Evolutionary conservation across 1,284 basidiomycete species (phyloP).

Genomic region (Kalmanozyma brasiliensis): DNA sequence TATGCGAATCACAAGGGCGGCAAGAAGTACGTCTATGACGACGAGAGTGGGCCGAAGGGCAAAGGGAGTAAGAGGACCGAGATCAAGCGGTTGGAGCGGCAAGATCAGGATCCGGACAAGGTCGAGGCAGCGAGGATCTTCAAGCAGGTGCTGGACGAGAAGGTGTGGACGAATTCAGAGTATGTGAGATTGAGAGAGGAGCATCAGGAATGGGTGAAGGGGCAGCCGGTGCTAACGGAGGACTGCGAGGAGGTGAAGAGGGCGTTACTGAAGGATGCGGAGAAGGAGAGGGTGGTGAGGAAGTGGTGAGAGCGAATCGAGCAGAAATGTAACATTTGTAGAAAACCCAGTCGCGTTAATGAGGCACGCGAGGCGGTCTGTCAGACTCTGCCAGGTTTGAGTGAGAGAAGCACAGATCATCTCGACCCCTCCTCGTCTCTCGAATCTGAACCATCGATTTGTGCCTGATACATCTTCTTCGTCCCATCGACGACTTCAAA

Average conservation of each 20-base stretch:
- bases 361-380: neutral
- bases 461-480: no score
- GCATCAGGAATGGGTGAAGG: constrained; percentile 23
- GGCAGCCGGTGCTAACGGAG: neutral
- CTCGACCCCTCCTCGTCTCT: neutral
- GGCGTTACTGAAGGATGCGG: constrained; percentile 12
- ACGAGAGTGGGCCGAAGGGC: neutral
- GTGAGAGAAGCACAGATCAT: constrained; percentile 23
- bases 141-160: constrained; percentile 21
- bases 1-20: constrained; percentile 51
- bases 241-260: constrained; percentile 13
- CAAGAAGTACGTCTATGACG: constrained; percentile 30
- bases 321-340: constrained; percentile 6
- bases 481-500: no score
- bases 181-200: constrained; percentile 27
- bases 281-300: constrained; percentile 10
- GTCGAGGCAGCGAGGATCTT: constrained; percentile 43
- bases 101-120: constrained; percentile 35
- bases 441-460: no score
- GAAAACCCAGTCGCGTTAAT: constrained; percentile 8
- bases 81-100: constrained; percentile 14
- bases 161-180: constrained; percentile 26
- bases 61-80: constrained; percentile 10
- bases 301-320: constrained; percentile 7
- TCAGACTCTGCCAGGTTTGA: constrained; percentile 20